A percentile compares a stretch with the other conserved stretches of the same genome.
Conservation (phyloP, 2,329 filamentous ascomycete species). For the Aspergillus vadensis region DNA sequence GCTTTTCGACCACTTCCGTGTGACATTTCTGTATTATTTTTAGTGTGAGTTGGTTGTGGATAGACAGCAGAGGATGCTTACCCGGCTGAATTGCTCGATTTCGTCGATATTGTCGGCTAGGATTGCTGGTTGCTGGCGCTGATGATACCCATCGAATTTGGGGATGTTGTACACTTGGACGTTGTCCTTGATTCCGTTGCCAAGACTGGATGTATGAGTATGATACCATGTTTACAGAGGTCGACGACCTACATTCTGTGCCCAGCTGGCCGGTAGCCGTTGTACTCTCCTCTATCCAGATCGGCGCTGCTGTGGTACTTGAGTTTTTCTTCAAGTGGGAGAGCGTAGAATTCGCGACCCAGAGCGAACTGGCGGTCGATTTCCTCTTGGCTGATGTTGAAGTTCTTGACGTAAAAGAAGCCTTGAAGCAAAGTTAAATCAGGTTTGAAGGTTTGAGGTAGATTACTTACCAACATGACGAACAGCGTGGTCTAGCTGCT, state of each 20-base stretch:
- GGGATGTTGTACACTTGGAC: slow-evolving; percentile 63
- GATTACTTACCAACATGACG: slow-evolving; percentile 42
- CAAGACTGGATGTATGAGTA: slow-evolving; percentile 23
- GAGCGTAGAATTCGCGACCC: slow-evolving; percentile 59
- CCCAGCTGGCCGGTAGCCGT: slow-evolving; percentile 57
- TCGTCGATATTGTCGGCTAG: slow-evolving; percentile 55
- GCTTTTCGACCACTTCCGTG: slow-evolving; percentile 37
- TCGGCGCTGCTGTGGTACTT: slow-evolving; percentile 53
- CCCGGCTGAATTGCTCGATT: slow-evolving; percentile 58
- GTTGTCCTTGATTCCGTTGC: slow-evolving; percentile 55
- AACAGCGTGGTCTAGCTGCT: slow-evolving; percentile 59
- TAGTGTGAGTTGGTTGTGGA: too few relatives aligned
- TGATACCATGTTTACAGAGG: slow-evolving; percentile 10
- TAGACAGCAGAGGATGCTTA: background rate
- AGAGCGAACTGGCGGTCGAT: slow-evolving; percentile 64
- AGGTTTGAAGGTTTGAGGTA: background rate
- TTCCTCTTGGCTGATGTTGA: slow-evolving; percentile 61
- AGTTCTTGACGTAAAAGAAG: slow-evolving; percentile 67
- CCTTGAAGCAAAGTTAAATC: slow-evolving; percentile 34
- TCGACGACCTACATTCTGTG: slow-evolving; percentile 33
- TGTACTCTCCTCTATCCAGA: slow-evolving; percentile 57
- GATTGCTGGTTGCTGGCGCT: slow-evolving; percentile 51
- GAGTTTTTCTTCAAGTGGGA: slow-evolving; percentile 61
- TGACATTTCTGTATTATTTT: slow-evolving; percentile 30
- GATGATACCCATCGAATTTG: slow-evolving; percentile 56